phyloP scores from a whole-genome alignment of 768 basidiomycete genomes.

The Russula dissimulans region DNA sequence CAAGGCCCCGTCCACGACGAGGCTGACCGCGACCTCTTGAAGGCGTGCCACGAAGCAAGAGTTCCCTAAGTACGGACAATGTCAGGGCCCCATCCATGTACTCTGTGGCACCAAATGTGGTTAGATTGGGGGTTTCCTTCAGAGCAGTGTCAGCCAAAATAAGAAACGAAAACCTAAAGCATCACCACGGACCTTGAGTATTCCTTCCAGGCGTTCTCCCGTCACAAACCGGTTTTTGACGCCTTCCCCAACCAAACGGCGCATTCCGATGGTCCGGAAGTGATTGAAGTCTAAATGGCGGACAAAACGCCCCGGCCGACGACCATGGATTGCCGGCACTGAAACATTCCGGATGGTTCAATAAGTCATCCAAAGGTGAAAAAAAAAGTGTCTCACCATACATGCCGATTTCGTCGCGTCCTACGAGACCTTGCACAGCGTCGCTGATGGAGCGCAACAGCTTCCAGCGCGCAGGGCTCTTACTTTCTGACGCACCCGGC shows the following conservation, averaged over 20 bases:
- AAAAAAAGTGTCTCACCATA: slow-evolving; percentile 43
- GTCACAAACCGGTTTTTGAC: slow-evolving; percentile 90
- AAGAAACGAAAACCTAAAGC: not conserved
- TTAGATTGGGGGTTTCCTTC: slow-evolving; percentile 83
- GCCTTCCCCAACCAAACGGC: slow-evolving; percentile 84
- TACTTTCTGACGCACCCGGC: slow-evolving; percentile 67
- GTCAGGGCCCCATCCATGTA: slow-evolving; percentile 96
- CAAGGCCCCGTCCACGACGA: slow-evolving; percentile 49
- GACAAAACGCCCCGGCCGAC: slow-evolving; percentile 71
- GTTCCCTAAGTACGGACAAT: slow-evolving; percentile 74
- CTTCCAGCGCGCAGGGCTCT: slow-evolving; percentile 79
- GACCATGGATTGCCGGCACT: slow-evolving; percentile 65
- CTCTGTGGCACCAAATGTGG: slow-evolving; percentile 90
- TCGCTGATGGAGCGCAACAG: slow-evolving; percentile 70
- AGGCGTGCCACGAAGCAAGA: slow-evolving; percentile 77
- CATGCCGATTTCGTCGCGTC: slow-evolving; percentile 52
- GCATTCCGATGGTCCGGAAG: slow-evolving; percentile 95
- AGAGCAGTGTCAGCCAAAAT: not conserved
- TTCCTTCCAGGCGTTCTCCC: slow-evolving; percentile 67
- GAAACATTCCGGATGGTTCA: not conserved
- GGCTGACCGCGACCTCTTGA: slow-evolving; percentile 63
- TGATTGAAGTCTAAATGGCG: slow-evolving; percentile 91
- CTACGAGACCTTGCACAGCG: slow-evolving; percentile 64
- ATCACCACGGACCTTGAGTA: slow-evolving; percentile 55
- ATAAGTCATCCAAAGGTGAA: no score